phyloP scores from a whole-genome alignment of 78 protist genomes.

The Blattamonas nauphoetae region DNA sequence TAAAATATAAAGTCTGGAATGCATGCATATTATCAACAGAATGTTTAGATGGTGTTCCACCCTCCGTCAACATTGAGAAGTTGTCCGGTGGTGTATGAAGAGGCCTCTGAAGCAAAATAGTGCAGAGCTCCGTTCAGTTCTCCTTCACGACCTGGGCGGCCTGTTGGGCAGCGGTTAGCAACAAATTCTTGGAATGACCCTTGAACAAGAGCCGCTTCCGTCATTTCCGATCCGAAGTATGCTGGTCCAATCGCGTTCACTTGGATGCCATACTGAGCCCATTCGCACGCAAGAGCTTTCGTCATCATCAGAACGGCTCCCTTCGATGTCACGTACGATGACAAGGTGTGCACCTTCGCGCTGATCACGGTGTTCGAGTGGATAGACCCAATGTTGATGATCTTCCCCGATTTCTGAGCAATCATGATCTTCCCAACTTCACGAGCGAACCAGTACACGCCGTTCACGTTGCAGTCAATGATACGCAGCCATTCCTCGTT shows the following conservation, averaged over 20 bases:
- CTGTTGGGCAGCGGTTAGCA: too few relatives aligned
- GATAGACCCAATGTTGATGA: too few relatives aligned
- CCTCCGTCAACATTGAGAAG: slow-evolving; percentile 12
- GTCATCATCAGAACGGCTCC: background rate
- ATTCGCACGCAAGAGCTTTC: background rate
- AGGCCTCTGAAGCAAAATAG: background rate
- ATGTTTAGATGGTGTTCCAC: too few relatives aligned
- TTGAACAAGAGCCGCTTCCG: background rate
- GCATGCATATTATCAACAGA: too few relatives aligned
- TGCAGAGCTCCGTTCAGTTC: slow-evolving; percentile 1
- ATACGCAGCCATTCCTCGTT: background rate
- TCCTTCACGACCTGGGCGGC: background rate
- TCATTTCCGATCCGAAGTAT: too few relatives aligned
- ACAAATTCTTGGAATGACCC: background rate
- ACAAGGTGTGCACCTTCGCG: background rate
- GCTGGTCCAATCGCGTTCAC: background rate
- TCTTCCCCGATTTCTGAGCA: slow-evolving; percentile 6
- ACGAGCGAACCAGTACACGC: background rate
- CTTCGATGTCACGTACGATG: background rate
- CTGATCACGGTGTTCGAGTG: background rate
- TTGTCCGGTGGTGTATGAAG: slow-evolving; percentile 4
- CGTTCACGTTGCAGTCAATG: background rate
- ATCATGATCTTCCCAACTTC: slow-evolving; percentile 2
- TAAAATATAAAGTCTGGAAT: too few relatives aligned
- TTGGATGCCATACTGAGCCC: background rate